Evolutionary conservation across 345 rosid species (phyloP), one percentile per base, ranked within the genome.

Genomic region (Heritiera littoralis): DNA sequence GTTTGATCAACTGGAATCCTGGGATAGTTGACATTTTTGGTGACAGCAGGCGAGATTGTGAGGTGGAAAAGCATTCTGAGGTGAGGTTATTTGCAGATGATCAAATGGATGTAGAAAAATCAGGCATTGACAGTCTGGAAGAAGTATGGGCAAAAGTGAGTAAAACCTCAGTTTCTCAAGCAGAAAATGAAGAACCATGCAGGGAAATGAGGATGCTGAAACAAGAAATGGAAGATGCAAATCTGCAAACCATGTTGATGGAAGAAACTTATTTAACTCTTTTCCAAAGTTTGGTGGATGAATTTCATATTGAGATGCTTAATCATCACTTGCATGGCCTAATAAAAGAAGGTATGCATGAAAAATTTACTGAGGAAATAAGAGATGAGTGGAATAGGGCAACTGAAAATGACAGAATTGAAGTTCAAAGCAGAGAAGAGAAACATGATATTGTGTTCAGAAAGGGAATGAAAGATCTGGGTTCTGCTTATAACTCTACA

Each of bases 131-230:
- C 1, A 55, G 78, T 79, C 78, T 81, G 66, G 88, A 89, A 78
- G 90, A 83, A 74, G 81, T 84, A 51, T 86, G 90, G 89, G 71
- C 82, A 82, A 86, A 80, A 41, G 69, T 80, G 83, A 84, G 85
- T 18, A 75, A 81, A 15, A 56, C 5, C 28, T 68, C 82, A 6
- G 79, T 60, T 72, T 76, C 85, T 46, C 76, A 70, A 20, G 51
- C 58, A 5, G 72, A 2, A 11, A 66, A 46, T 80, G 89, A 88
- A 73, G 85, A 84, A 10, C 73, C 75, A 9, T 76, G 70, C 2
- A 43, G 66, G 17, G 83, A 88, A 78, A 63, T 82, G 43, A 74
- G 58, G 46, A 65, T 66, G 46, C 75, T 86, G 76, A 70, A 60
- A 71, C 81, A 82, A 80, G 90, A 85, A 78, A 85, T 84, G 17